phyloP scores from a whole-genome alignment of 2,329 filamentous ascomycete species.

The Botrytis aclada region DNA sequence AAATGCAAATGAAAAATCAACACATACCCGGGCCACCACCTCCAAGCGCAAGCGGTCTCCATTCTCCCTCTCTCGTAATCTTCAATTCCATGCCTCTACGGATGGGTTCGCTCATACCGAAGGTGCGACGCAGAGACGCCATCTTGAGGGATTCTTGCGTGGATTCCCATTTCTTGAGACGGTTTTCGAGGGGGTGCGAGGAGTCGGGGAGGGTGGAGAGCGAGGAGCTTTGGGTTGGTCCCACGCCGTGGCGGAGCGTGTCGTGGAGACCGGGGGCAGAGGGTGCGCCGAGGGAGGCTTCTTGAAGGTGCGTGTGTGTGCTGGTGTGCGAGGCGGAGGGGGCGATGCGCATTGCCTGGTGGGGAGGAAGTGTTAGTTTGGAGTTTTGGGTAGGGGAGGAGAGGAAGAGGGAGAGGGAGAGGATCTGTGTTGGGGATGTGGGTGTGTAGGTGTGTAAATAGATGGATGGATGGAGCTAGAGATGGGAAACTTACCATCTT shows the following conservation, averaged over 20 bases:
- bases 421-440: background rate
- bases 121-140: constrained; percentile 80
- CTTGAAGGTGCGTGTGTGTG: constrained; percentile 59
- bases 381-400: too few species aligned
- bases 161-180: constrained; percentile 83
- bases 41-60: constrained; percentile 70
- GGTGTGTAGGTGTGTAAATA: background rate
- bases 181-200: constrained; percentile 85
- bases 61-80: constrained; percentile 76
- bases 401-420: background rate
- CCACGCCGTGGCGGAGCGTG: constrained; percentile 81
- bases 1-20: background rate
- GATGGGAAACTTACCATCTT: background rate
- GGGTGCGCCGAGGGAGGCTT: constrained; percentile 67
- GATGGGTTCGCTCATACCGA: constrained; percentile 89
- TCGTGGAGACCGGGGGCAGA: constrained; percentile 93
- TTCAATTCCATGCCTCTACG: constrained; percentile 92
- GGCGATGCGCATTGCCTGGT: constrained; percentile 83
- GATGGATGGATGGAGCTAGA: background rate
- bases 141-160: constrained; percentile 88
- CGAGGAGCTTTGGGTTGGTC: constrained; percentile 54
- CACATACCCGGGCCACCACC: constrained; percentile 42
- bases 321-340: constrained; percentile 66
- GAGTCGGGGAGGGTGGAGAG: constrained; percentile 49
- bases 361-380: constrained; percentile 10